Percentiles rank a stretch among this genome's conserved stretches.
Conservation (phyloP, 305 asterid species). For the Rubia balearica region DNA sequence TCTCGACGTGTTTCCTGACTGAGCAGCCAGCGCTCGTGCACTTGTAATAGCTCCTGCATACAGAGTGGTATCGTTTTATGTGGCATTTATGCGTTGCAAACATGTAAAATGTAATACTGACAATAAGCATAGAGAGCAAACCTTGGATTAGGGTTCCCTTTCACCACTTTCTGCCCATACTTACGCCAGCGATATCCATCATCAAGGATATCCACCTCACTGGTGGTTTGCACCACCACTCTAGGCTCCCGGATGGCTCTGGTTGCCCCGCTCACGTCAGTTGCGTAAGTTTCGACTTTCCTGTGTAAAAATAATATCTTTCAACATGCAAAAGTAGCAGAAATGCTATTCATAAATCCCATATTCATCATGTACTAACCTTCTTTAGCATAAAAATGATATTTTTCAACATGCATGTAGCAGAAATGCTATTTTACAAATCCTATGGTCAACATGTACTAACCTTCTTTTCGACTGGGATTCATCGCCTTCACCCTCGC, state of each 20-base stretch:
- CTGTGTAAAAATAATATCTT: conserved; percentile 23
- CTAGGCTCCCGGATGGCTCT: conserved; percentile 80
- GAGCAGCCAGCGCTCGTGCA: conserved; percentile 85
- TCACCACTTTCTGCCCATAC: conserved; percentile 90
- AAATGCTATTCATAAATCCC: background rate
- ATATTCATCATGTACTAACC: conserved; percentile 32
- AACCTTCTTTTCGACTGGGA: conserved; percentile 87
- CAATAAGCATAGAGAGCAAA: conserved; percentile 18
- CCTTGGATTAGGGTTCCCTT: conserved; percentile 99
- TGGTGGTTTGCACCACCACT: conserved; percentile 88
- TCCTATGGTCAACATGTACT: conserved; percentile 1
- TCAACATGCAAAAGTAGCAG: background rate
- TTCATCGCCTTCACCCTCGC: conserved; percentile 82
- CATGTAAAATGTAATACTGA: background rate
- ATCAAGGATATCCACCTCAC: conserved; percentile 88
- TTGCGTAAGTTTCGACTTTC: conserved; percentile 48
- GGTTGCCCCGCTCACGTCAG: conserved; percentile 41
- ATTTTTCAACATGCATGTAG: background rate
- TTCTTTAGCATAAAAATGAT: conserved; percentile 36
- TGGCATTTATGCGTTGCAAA: background rate
- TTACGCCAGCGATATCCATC: conserved; percentile 98
- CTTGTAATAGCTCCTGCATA: conserved; percentile 85
- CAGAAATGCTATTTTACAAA: background rate
- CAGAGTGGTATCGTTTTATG: background rate
- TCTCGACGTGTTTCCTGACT: conserved; percentile 84